Evolutionary conservation across 371 early-diverging fungal species (phyloP), one percentile per base, ranked within the genome.

Genomic region (Paramicrosporidium saccamoebae): DNA sequence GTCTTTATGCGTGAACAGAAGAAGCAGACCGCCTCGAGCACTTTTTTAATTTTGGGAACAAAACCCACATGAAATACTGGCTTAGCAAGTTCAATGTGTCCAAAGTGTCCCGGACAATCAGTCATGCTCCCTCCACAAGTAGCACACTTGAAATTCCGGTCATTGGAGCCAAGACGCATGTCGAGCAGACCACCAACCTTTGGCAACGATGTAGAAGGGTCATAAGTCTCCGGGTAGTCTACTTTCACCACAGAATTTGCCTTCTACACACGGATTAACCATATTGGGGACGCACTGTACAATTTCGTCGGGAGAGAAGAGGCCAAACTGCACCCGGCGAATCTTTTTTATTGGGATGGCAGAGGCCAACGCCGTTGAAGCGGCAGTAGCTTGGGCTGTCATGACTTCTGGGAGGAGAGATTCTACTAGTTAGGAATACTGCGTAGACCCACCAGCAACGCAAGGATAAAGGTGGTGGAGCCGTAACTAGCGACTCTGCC

Each of bases 21-120:
- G 44, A 69, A 71, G 52, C 99, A 98, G 23, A 98, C 77, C 48
- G 88, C 78, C 52, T 97, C 98, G 11, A 98, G 56, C 19, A 95
- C 63, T 52, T 97, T 97, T 45, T 98, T 98, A 29, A 86, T 66
- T 46, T 64, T 66, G 24, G 49, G 49, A 18, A 72, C 41, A 40
- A 72, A 72, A 65, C 65, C 64, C 31, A 73, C 55, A 46, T 96
- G 96, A 48, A 64, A 92, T 11, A 96, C 86, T 6, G 97, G 95
- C 42, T 72, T 75, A n/a, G 75, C 75, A 4, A 98, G 60, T 38
- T 94, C 88, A 35, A 98, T 88, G 37, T 95, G 86, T 6, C 86
- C 97, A 63, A 95, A 97, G 44, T 98, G 99, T 15, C 99, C 97
- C 10, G 75, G 74, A 41, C 99, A 98, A 32, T 78, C 77, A 14